Evolutionary conservation across 2,329 filamentous ascomycete genomes (phyloP).

Genomic region (Curvularia sp.): DNA sequence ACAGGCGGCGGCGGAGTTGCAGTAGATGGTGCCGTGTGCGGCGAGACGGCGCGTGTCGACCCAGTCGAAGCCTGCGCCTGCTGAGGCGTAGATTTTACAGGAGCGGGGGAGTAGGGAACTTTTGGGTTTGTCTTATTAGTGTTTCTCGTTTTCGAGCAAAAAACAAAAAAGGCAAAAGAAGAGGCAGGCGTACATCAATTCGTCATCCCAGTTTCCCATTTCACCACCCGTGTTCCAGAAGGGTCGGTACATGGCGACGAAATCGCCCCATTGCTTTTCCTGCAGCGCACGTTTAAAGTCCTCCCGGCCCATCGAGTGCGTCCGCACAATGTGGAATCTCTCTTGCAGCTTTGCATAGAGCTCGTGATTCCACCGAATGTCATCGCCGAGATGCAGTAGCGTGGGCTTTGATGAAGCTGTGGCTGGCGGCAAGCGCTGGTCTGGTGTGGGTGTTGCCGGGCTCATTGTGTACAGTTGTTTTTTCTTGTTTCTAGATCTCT

Average conservation of each 20-base stretch:
- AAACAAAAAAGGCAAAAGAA: background rate
- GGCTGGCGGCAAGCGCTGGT: background rate
- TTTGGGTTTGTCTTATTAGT: background rate
- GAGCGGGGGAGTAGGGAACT: slow-evolving; percentile 55
- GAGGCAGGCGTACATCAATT: slow-evolving; percentile 56
- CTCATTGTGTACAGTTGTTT: background rate
- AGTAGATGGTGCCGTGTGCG: slow-evolving; percentile 70
- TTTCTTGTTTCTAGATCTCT: background rate
- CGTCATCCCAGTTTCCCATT: slow-evolving; percentile 68
- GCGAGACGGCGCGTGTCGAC: slow-evolving; percentile 67
- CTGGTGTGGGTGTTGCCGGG: background rate
- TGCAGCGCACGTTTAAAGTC: slow-evolving; percentile 52
- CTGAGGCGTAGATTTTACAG: slow-evolving; percentile 64
- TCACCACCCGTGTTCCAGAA: slow-evolving; percentile 71
- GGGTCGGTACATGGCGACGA: slow-evolving; percentile 61
- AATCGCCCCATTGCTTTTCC: slow-evolving; percentile 52
- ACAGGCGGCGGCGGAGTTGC: slow-evolving; percentile 73
- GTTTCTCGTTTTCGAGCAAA: background rate
- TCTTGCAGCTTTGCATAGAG: slow-evolving; percentile 48
- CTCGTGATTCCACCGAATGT: slow-evolving; percentile 55
- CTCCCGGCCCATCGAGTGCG: slow-evolving; percentile 48
- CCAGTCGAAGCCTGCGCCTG: slow-evolving; percentile 70
- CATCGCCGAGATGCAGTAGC: slow-evolving; percentile 54
- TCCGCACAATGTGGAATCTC: slow-evolving; percentile 51
- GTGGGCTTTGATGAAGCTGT: slow-evolving; percentile 34